Base-by-base conservation (phyloP, 108 stramenopile genomes). In the Aurantiochytrium sp. region DNA sequence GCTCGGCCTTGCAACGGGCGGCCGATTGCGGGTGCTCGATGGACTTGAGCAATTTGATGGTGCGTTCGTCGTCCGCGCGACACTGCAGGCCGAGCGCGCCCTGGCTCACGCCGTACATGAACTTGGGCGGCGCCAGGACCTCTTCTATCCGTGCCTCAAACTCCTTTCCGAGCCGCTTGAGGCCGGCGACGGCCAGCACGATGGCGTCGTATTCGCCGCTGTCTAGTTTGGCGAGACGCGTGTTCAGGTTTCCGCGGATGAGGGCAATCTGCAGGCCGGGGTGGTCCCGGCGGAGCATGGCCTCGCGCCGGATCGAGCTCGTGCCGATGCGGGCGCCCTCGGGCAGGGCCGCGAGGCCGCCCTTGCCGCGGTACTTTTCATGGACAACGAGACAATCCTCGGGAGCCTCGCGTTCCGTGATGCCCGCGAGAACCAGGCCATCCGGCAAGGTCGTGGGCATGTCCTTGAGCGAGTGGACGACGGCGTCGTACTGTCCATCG, bases 381-480 rank as follows among this genome's bases (percentile, higher is more conserved):
- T 86, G 50, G 53, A 54, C 50, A 22, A 86, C 50, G 54, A 86
- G 53, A 52, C 73, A 98, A 93, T 99, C 99, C 88, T 97, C 96
- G 69, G 99, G 98, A 69, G 98, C 97, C 90, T 99, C 99, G 48
- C 98, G 95, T 45, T 89, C 88, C 39, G 98, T 93, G 87, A 95
- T 99, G 94, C 98, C 98, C 22, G 99, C 98, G 30, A 99, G 93
- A 37, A 99, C 93, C 31, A 98, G 98, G 34, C 96, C 97, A 3
- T 97, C 97, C 10, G 97, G 97, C 69, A 99, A 92, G 97, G 97
- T 98, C 27, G 99, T 99, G 10, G 99, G 99, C 55, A 99, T 98
- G 92, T 99, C 99, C 94, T 99, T 99, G 97, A 99, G 98, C 45
- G 98, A 99, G 90, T 99, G 99, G 48, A 99, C 99, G 89, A 98